Evolutionary conservation across 805 yeast genomes (phyloP).

Genomic region (Kodamaea kaohsiungensis): DNA sequence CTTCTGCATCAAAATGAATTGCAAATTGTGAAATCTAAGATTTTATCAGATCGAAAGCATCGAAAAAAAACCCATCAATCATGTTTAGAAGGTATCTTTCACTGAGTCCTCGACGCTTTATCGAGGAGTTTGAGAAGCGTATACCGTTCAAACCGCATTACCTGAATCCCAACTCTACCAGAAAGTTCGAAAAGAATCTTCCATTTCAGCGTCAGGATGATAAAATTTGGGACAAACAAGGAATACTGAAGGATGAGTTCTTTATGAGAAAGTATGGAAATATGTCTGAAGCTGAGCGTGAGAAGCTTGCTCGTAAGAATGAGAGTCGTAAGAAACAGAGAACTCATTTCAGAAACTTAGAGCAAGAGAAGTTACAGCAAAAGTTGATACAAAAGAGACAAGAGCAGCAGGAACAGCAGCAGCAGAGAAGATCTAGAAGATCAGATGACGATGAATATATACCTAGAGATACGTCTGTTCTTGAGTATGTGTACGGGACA

Average conservation of each 20-base stretch:
- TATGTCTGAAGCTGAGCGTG: constrained; percentile 26
- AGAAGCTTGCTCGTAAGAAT: constrained; percentile 30
- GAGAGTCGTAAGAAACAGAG: constrained; percentile 20
- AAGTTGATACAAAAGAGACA: constrained; percentile 15
- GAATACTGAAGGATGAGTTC: constrained; percentile 40
- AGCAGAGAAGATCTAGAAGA: constrained; percentile 22
- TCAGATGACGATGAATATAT: constrained; percentile 9
- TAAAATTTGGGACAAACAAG: constrained; percentile 39
- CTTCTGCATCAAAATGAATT: too few species aligned
- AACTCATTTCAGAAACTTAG: constrained; percentile 5
- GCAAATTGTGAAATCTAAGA: neutral
- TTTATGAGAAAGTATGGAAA: constrained; percentile 37
- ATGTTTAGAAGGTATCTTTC: constrained; percentile 5
- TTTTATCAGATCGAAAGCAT: neutral
- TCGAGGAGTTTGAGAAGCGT: constrained; percentile 7
- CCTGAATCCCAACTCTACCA: constrained; percentile 7
- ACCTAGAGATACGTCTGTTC: constrained; percentile 1
- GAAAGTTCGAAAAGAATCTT: constrained; percentile 28
- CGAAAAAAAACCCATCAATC: neutral
- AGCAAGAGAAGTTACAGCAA: neutral
- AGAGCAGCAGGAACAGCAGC: constrained; percentile 25
- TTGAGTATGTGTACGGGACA: constrained; percentile 74
- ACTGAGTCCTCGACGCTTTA: neutral
- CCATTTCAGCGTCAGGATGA: constrained; percentile 18
- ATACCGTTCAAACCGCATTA: constrained; percentile 14